A percentile compares a stretch with the other conserved stretches of the same genome.
phyloP scores from a whole-genome alignment of 495 filamentous ascomycete species.

The Penicillium manginii region DNA sequence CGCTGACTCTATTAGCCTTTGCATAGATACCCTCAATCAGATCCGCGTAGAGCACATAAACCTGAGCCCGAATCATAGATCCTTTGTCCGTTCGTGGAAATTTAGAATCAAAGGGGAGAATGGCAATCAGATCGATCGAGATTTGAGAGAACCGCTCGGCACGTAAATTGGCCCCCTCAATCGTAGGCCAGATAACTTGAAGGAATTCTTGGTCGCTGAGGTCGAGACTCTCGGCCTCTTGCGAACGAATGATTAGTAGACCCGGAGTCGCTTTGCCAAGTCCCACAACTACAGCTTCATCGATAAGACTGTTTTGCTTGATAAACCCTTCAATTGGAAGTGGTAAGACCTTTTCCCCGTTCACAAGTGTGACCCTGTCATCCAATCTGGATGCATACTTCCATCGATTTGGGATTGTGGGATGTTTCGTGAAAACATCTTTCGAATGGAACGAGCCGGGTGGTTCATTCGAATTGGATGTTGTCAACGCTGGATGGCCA shows the following conservation, averaged over 20 bases:
- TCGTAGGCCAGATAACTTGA: conserved; percentile 48
- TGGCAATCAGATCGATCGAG: conserved; percentile 56
- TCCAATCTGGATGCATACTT: conserved; percentile 67
- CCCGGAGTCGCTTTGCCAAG: conserved; percentile 53
- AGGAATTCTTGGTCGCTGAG: conserved; percentile 47
- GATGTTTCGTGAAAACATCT: conserved; percentile 67
- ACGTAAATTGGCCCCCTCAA: conserved; percentile 52
- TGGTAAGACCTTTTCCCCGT: conserved; percentile 73
- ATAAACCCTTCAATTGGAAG: conserved; percentile 62
- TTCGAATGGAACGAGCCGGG: conserved; percentile 57
- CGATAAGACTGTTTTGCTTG: conserved; percentile 50
- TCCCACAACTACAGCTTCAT: conserved; percentile 65
- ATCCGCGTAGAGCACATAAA: conserved; percentile 50
- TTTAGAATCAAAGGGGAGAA: conserved; percentile 42
- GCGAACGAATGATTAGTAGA: conserved; percentile 53
- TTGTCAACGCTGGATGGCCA: conserved; percentile 53
- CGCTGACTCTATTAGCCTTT: conserved; percentile 31
- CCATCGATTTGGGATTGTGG: conserved; percentile 61
- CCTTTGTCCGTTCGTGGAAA: conserved; percentile 60
- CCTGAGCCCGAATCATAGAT: conserved; percentile 58
- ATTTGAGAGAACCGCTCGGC: conserved; percentile 60
- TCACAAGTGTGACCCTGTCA: conserved; percentile 64
- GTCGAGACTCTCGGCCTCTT: conserved; percentile 27
- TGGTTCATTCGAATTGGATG: conserved; percentile 57
- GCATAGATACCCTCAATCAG: conserved; percentile 54